Conservation (phyloP, 345 rosid genomes). For the Brassica cretica region DNA sequence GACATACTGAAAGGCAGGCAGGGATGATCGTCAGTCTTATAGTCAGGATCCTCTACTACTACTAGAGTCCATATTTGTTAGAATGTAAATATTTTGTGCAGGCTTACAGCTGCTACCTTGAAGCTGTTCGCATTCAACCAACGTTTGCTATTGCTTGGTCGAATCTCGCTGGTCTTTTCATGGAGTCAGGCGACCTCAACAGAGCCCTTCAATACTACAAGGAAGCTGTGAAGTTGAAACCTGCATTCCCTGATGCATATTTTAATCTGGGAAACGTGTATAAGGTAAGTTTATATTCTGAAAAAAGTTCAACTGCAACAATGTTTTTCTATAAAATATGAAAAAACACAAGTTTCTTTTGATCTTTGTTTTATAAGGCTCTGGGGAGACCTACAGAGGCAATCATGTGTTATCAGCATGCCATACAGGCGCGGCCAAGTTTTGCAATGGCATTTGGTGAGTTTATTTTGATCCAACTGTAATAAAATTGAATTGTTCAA, state of each 20-base stretch:
- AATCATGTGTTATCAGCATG: slow-evolving; percentile 82
- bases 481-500: slow-evolving; percentile 12
- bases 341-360: slow-evolving; percentile 43
- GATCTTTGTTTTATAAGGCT: slow-evolving; percentile 62
- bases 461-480: slow-evolving; percentile 33
- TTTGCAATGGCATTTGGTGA: slow-evolving; percentile 86
- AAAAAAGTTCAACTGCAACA: slow-evolving; percentile 31
- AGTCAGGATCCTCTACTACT: slow-evolving; percentile 60
- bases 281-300: slow-evolving; percentile 65
- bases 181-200: slow-evolving; percentile 95
- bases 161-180: slow-evolving; percentile 95
- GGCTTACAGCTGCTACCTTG: slow-evolving; percentile 97
- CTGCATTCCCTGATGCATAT: slow-evolving; percentile 92
- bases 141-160: slow-evolving; percentile 99
- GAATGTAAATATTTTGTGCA: slow-evolving; percentile 83
- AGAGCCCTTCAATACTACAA: slow-evolving; percentile 94
- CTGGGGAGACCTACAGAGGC: slow-evolving; percentile 96
- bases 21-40: slow-evolving; percentile 84
- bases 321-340: slow-evolving; percentile 33
- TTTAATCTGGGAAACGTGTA: slow-evolving; percentile 95
- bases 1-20: slow-evolving; percentile 69
- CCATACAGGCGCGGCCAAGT: slow-evolving; percentile 80
- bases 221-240: slow-evolving; percentile 96
- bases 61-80: slow-evolving; percentile 65
- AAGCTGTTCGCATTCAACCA: slow-evolving; percentile 95